phyloP scores from a whole-genome alignment of 345 rosid genomes.

The Linum usitatissimum region DNA sequence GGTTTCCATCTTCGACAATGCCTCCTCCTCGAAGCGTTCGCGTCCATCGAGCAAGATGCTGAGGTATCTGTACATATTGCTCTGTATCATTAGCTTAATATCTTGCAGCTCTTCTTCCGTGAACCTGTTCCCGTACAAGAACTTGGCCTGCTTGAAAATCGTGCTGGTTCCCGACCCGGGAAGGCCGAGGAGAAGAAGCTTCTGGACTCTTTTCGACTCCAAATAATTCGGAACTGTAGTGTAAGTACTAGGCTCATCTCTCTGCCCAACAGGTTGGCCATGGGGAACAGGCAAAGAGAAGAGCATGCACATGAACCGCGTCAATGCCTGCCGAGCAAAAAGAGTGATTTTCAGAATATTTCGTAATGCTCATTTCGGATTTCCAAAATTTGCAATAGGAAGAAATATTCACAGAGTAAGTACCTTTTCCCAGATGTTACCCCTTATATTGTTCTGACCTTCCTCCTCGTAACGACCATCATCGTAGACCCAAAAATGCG shows the following conservation, averaged over 20 bases:
- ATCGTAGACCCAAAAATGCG: constrained; percentile 83
- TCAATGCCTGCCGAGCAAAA: constrained; percentile 67
- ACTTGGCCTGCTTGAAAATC: constrained; percentile 95
- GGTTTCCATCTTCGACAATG: constrained; percentile 32
- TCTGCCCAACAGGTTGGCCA: constrained; percentile 53
- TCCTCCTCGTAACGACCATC: constrained; percentile 84
- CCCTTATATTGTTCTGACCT: constrained; percentile 75
- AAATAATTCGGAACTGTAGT: constrained; percentile 63
- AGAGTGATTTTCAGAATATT: constrained; percentile 18
- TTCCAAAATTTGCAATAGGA: background rate
- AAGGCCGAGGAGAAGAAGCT: constrained; percentile 75
- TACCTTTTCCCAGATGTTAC: constrained; percentile 85
- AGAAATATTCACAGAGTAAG: constrained; percentile 2
- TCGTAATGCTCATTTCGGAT: constrained; percentile 6
- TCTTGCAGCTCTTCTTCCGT: constrained; percentile 66
- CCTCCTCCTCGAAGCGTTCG: constrained; percentile 96
- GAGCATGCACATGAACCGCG: constrained; percentile 66
- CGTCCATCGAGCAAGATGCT: constrained; percentile 93
- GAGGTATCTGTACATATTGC: constrained; percentile 88
- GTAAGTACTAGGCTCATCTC: constrained; percentile 69
- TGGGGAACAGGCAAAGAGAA: constrained; percentile 86
- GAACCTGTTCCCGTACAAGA: constrained; percentile 84
- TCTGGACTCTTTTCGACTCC: constrained; percentile 71
- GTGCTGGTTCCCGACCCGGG: constrained; percentile 97
- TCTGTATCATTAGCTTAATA: constrained; percentile 93